Conservation (phyloP, 2,329 filamentous ascomycete species). For the Fusarium nanum region DNA sequence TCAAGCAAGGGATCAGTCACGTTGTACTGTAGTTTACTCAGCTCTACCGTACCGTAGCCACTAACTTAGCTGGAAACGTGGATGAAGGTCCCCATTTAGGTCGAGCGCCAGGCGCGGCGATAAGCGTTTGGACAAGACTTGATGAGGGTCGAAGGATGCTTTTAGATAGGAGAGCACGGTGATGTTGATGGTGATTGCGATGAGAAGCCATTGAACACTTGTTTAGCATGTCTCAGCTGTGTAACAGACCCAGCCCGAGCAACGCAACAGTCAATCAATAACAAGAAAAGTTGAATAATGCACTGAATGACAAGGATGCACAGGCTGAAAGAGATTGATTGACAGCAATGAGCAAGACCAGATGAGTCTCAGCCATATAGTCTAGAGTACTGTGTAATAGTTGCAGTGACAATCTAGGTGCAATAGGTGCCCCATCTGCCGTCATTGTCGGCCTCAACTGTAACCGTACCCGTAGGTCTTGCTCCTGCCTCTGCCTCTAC, state of each 20-base stretch:
- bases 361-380: background rate
- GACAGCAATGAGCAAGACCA: background rate
- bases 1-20: conserved; percentile 7
- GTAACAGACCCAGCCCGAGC: conserved; percentile 8
- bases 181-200: background rate
- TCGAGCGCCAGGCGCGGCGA: conserved; percentile 37
- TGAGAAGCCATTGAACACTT: conserved; percentile 22
- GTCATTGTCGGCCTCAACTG: conserved; percentile 41
- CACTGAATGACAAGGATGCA: conserved; percentile 8
- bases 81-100: conserved; percentile 10
- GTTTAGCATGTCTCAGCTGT: conserved; percentile 2
- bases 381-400: background rate
- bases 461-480: conserved; percentile 3
- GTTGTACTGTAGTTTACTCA: background rate
- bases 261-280: background rate
- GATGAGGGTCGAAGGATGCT: conserved; percentile 3
- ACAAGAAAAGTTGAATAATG: background rate
- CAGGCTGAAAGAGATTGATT: conserved; percentile 28
- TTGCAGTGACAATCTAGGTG: background rate
- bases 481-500: conserved; percentile 21
- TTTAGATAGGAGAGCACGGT: background rate
- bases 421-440: conserved; percentile 21
- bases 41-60: background rate
- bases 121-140: conserved; percentile 18
- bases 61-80: conserved; percentile 13